Base-by-base conservation (phyloP, 1,284 basidiomycete species). In the Polyporus tsugae region DNA sequence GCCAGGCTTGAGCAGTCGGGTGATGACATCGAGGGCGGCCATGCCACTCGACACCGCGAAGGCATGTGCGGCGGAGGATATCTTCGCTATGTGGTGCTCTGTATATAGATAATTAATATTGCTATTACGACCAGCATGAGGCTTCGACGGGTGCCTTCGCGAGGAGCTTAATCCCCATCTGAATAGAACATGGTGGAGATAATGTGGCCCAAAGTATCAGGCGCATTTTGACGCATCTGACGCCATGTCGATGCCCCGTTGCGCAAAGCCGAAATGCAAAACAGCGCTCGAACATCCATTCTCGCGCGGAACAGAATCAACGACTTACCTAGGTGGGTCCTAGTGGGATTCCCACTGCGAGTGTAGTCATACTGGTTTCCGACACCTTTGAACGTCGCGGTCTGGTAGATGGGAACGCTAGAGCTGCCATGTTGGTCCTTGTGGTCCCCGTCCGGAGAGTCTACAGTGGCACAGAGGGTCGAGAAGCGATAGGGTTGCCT, bases 371-470 rank as follows among this genome's bases (percentile, higher is more conserved):
- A 98, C 75, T 92, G 87, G 62, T 94, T 95, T 33, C 88, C 88
- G 63, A 98, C 84, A 62, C 98, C 98, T 83, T 99, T 99, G 90
- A 99, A 99, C 0, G 98, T 99, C 25, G 98, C 92, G 1, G 95
- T 94, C 84, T 99, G 97, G 83, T 99, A 99, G 80, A 99, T 99
- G 25, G 98, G 98, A 0, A 98, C 94, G 11, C 92, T 94, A 72
- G 94, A 96, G 67, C 95, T 92, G 52, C 96, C 96, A 80, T 97
- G 95, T 82, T 98, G 97, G 82, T 99, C 98, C 81, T 97, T 96
- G 82, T 94, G 93, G 71, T 87, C 86, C 0, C 84, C 80, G 73
- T 86, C 86, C 73, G 87, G 83, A 69, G 85, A 86, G 76, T 99
- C 97, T 70, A 98, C 95, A 3, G 96, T 97, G 29, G 96, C 96